Conservation (phyloP, 129 eudicot species). For the Artemisia argyi region DNA sequence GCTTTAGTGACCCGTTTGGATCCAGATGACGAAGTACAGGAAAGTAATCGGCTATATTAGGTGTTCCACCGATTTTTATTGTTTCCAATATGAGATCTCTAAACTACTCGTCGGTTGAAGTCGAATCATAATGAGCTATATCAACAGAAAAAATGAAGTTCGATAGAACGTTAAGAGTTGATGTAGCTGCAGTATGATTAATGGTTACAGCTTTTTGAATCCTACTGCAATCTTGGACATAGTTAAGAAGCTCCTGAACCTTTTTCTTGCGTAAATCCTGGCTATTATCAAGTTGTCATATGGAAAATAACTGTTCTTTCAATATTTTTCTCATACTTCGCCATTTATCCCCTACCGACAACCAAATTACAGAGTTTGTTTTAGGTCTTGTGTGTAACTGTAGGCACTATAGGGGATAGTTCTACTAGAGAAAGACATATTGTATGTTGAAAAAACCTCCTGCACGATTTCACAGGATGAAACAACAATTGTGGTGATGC, state of each 20-base stretch:
- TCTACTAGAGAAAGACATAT: conserved; percentile 16
- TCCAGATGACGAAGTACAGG: conserved; percentile 29
- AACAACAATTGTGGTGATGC: conserved; percentile 35
- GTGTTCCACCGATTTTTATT: conserved; percentile 34
- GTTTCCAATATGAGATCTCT: conserved; percentile 14
- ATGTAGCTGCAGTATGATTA: conserved; percentile 23
- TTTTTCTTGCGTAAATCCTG: conserved; percentile 24
- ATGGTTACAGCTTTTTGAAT: not conserved
- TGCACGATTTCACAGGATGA: conserved; percentile 42
- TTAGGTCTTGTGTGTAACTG: not conserved
- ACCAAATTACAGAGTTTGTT: conserved; percentile 21
- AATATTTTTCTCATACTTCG: conserved; percentile 20
- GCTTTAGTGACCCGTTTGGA: conserved; percentile 16
- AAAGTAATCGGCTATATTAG: conserved; percentile 31
- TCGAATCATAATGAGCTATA: too few species aligned
- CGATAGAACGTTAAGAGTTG: conserved; percentile 33
- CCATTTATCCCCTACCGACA: conserved; percentile 29
- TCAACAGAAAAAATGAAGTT: conserved; percentile 33
- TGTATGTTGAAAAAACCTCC: conserved; percentile 34
- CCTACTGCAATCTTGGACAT: too few species aligned
- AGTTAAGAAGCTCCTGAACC: not conserved
- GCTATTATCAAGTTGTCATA: conserved; percentile 30
- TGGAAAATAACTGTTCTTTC: conserved; percentile 27
- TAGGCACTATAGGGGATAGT: conserved; percentile 16
- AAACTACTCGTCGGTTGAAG: conserved; percentile 13